Evolutionary conservation across 805 yeast genomes (phyloP), one percentile per base, ranked within the genome.

Genomic region (Yarrowia osloensis): DNA sequence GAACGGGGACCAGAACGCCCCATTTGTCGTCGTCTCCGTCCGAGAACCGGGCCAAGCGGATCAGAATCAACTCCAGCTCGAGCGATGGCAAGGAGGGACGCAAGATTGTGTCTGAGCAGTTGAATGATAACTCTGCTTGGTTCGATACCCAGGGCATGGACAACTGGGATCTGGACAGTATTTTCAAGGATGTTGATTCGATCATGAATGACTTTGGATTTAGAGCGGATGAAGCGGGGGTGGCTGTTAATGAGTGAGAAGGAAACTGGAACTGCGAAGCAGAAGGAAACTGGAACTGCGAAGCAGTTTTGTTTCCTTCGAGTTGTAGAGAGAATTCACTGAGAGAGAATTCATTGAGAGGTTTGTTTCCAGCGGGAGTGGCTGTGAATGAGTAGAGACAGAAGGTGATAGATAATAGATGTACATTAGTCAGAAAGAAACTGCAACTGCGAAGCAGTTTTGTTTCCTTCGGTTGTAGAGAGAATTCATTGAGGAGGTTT

Each of bases 201-300:
- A 89, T 91, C 59, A 90, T 91, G 96, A 90, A 90, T 73, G 96
- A 90, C 73, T 91, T 90, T 77, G 97, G 96, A 5, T 91, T 91
- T 77, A 90, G 54, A 11, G 66, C 66, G n/a, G 63, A 57, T 28
- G 63, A 57, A 12, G 63, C 63, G 15, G 63, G 63, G 2, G 63
- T 57, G 15, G 49, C 49, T 1, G 49, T 57, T 11, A 57, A 57
- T 15, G 47, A 57, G 29, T 54, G n/a, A n/a, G n/a, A n/a, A n/a
- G n/a, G n/a, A n/a, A n/a, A n/a, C n/a, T n/a, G n/a, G n/a, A n/a
- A n/a, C n/a, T n/a, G n/a, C n/a, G n/a, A n/a, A n/a, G n/a, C n/a
- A n/a, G n/a, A n/a, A n/a, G n/a, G n/a, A n/a, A n/a, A n/a, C n/a
- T n/a, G n/a, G n/a, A n/a, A n/a, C n/a, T n/a, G n/a, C n/a, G n/a